Evolutionary conservation across 2,329 filamentous ascomycete species (phyloP).

Genomic region (Ophiocordyceps camponoti-floridani): DNA sequence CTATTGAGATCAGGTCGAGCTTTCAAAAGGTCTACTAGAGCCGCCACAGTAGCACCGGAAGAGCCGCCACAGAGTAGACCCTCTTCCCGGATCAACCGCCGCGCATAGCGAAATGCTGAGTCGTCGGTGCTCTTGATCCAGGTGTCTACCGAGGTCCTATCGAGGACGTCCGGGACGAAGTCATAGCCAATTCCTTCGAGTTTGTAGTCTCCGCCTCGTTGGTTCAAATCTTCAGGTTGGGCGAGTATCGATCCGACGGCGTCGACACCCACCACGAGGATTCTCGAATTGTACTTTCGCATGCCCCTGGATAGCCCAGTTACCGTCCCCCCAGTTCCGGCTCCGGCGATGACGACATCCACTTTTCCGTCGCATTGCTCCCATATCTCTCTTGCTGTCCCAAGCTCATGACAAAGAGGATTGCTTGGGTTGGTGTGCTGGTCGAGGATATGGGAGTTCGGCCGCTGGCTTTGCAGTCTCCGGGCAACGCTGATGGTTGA

Average conservation of each 20-base stretch:
- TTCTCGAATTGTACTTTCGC: conserved; percentile 65
- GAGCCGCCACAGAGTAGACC: conserved; percentile 85
- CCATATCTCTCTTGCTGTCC: conserved; percentile 95
- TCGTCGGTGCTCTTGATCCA: conserved; percentile 98
- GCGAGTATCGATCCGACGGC: conserved; percentile 85
- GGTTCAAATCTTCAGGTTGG: conserved; percentile 61
- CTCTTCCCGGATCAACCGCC: conserved; percentile 82
- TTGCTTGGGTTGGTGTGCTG: conserved; percentile 90
- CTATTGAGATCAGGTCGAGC: conserved; percentile 36
- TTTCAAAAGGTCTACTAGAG: conserved; percentile 60
- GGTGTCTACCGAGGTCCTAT: conserved; percentile 62
- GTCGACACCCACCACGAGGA: conserved; percentile 87
- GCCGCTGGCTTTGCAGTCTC: conserved; percentile 83
- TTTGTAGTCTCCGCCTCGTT: conserved; percentile 79
- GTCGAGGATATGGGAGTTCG: conserved; percentile 91
- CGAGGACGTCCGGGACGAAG: conserved; percentile 87
- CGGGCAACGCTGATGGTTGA: conserved; percentile 91
- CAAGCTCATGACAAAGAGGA: conserved; percentile 80
- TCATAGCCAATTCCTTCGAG: conserved; percentile 98
- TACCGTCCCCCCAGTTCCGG: conserved; percentile 89
- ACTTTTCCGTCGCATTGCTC: conserved; percentile 70
- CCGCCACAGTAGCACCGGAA: conserved; percentile 80
- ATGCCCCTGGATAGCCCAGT: conserved; percentile 75
- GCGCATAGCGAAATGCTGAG: conserved; percentile 79
- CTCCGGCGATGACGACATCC: conserved; percentile 72